These are phyloP conservation scores for Fusarium virguliforme DNA, from an alignment of 2,329 filamentous ascomycete genomes.

Conservation along the genomic window DNA sequence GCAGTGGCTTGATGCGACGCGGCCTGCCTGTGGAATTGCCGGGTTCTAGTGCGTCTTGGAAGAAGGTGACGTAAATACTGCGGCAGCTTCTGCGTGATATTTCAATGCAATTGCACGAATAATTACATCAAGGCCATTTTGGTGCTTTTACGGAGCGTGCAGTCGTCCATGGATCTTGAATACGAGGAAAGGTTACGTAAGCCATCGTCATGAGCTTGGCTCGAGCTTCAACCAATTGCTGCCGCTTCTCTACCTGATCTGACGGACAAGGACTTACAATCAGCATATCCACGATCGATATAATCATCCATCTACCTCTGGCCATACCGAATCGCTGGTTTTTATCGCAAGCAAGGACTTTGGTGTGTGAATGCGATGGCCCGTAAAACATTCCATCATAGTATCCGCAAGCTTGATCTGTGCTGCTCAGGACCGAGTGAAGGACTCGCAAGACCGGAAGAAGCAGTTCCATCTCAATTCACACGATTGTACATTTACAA, in stretches of 20 bases:
- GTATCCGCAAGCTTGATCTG: not conserved
- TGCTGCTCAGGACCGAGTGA: not conserved
- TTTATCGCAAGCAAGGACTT: not conserved
- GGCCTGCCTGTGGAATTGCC: slow-evolving; percentile 13
- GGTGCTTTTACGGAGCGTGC: not conserved
- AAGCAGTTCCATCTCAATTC: not conserved
- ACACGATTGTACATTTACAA: not conserved
- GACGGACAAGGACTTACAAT: not conserved
- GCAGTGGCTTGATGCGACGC: slow-evolving; percentile 43
- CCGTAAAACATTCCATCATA: not conserved
- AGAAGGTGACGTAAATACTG: slow-evolving; percentile 22
- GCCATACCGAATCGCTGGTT: not conserved
- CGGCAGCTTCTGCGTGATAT: no score
- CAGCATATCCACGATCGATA: no score
- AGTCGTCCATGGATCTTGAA: slow-evolving; percentile 3
- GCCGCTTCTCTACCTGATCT: not conserved
- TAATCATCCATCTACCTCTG: no score
- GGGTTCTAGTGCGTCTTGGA: slow-evolving; percentile 26
- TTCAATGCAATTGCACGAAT: not conserved
- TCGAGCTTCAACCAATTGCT: not conserved
- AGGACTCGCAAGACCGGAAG: not conserved
- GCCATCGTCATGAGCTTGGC: slow-evolving; percentile 1
- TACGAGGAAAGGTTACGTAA: slow-evolving; percentile 4
- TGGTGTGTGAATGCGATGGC: not conserved
- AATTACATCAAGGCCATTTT: not conserved